Evolutionary conservation across 306 rosid species (phyloP).

Genomic region (Cicer arietinum): DNA sequence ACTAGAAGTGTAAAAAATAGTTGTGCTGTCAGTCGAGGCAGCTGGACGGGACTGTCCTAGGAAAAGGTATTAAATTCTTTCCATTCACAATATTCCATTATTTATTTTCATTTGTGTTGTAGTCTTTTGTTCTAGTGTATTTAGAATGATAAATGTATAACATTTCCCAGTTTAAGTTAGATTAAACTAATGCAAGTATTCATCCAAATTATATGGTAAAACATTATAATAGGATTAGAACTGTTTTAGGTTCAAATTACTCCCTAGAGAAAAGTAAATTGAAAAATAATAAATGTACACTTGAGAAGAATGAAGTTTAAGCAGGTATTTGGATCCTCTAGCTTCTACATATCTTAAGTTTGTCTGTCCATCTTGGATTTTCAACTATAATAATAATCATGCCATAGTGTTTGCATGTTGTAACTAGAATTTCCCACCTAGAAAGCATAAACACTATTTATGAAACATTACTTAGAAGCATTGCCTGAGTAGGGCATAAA

Average conservation of each 20-base stretch:
- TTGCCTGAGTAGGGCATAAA: slow-evolving; percentile 8
- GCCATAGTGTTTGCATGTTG: background rate
- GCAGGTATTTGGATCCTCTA: slow-evolving; percentile 1
- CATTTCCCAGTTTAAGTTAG: slow-evolving; percentile 14
- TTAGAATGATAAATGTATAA: background rate
- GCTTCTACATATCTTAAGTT: slow-evolving; percentile 2
- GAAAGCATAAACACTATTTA: too few species aligned
- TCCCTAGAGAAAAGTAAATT: background rate
- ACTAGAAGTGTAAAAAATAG: slow-evolving; percentile 25
- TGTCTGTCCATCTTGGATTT: slow-evolving; percentile 19
- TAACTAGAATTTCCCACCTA: slow-evolving; percentile 6
- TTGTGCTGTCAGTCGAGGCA: background rate
- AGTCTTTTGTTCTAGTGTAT: slow-evolving; percentile 12
- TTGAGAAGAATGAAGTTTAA: slow-evolving; percentile 12
- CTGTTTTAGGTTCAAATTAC: slow-evolving; percentile 12
- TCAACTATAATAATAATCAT: background rate
- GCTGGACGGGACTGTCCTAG: background rate
- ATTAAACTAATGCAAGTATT: slow-evolving; percentile 2
- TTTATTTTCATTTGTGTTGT: slow-evolving; percentile 1
- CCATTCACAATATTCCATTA: slow-evolving; percentile 8
- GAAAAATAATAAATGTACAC: background rate
- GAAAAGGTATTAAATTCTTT: background rate
- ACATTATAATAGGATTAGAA: background rate
- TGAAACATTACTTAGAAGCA: slow-evolving; percentile 28
- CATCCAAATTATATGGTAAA: slow-evolving; percentile 9